Base-by-base conservation (phyloP, 495 filamentous ascomycete species). In the Umbilicaria muhlenbergii region DNA sequence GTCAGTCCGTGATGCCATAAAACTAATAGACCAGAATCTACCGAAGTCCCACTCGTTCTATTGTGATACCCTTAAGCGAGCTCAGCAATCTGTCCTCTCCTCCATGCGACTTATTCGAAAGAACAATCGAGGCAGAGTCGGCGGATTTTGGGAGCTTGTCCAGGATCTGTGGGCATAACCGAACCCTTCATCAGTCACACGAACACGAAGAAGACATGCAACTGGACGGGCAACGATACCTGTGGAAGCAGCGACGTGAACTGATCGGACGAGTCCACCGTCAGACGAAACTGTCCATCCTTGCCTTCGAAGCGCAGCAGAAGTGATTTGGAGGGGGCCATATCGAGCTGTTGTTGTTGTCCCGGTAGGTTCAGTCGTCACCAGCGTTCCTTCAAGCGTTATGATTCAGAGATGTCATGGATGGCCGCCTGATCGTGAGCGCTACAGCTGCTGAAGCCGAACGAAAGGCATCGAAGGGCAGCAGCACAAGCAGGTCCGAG, bases 101-200 rank as follows among this genome's bases (percentile, higher is more conserved):
- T 40, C 77, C 78, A 33, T 72, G 75, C 2, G 83, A 85, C 41
- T 74, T 73, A 59, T 91, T 91, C 14, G 86, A 91, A 50, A 96
- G 69, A 46, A 70, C 70, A 41, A 96, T 77, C 38, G 78, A 82
- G 38, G 73, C 69, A 7, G 84, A 71, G 49, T 92, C 79, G 50
- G 82, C 71, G 41, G 80, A 78, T 53, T 70, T 63, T 15, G 80
- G 80, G 3, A 84, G 67, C 43, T 77, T 67, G 48, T 80, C 75
- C 4, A 73, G 51, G 35, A 85, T 69, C 75, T 79, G 46, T 32
- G 41, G 39, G 3, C 18, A 16, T 6, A 28, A 28, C 24, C 24
- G 24, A 28, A 11, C 10, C 41, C 7, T 24, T 33, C 4, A 11
- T 13, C 0, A 24, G 18, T 24, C 12, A 6, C 18, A 28, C 21